phyloP scores from a whole-genome alignment of 345 rosid genomes.

The Sapria himalayana region DNA sequence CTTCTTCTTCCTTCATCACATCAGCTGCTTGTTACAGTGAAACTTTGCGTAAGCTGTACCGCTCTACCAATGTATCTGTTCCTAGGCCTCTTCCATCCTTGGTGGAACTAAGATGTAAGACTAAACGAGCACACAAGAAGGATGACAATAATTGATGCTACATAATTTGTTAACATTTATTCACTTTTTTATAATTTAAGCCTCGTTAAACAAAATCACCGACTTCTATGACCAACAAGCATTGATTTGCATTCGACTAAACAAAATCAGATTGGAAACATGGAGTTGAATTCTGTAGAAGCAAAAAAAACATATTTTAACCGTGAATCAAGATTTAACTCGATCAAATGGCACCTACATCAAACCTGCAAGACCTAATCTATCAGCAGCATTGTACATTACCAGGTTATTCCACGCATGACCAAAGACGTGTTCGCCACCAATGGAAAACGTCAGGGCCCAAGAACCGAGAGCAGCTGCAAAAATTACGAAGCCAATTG shows the following conservation, averaged over 20 bases:
- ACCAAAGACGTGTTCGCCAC: slow-evolving; percentile 70
- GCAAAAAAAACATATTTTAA: too few species aligned
- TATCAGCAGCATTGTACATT: slow-evolving; percentile 81
- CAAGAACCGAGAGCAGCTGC: slow-evolving; percentile 40
- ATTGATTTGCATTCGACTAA: too few species aligned
- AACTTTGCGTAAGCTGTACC: slow-evolving; percentile 33
- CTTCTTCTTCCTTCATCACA: slow-evolving; percentile 11
- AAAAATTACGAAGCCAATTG: slow-evolving; percentile 48
- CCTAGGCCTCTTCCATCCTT: slow-evolving; percentile 72
- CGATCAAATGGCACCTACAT: too few species aligned
- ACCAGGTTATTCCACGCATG: slow-evolving; percentile 66
- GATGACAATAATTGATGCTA: too few species aligned
- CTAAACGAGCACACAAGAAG: slow-evolving; percentile 26
- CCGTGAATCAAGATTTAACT: too few species aligned
- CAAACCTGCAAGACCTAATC: slow-evolving; percentile 72
- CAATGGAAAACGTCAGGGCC: slow-evolving; percentile 81
- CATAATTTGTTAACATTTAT: not conserved
- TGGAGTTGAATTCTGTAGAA: too few species aligned
- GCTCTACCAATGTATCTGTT: slow-evolving; percentile 55
- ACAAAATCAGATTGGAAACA: too few species aligned
- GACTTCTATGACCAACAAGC: too few species aligned
- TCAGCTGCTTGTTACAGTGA: slow-evolving; percentile 24
- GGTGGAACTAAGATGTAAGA: slow-evolving; percentile 32
- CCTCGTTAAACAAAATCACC: too few species aligned
- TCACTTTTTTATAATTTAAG: too few species aligned